A percentile compares a stretch with the other conserved stretches of the same genome.
These are phyloP conservation scores for Xylariaceae sp. DNA, from an alignment of 2,329 filamentous ascomycete genomes.

Conservation along the genomic window DNA sequence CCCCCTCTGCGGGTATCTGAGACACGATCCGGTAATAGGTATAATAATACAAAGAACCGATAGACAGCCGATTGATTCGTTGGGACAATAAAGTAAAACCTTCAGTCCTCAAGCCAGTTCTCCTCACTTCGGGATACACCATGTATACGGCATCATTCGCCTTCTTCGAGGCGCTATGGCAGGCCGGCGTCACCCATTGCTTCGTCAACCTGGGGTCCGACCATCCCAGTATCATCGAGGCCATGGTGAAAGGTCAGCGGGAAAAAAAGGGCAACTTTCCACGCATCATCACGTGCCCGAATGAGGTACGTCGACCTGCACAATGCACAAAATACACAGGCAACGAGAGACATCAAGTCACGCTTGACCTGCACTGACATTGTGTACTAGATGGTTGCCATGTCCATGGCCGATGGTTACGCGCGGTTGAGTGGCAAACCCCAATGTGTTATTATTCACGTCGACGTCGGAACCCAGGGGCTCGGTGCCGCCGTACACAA, in stretches of 20 bases:
- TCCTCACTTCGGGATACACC: conserved; percentile 8
- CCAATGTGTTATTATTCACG: conserved; percentile 73
- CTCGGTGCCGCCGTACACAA: conserved; percentile 76
- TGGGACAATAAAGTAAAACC: not conserved
- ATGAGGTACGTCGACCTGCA: conserved; percentile 52
- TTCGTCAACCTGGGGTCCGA: conserved; percentile 66
- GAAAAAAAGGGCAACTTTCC: conserved; percentile 62
- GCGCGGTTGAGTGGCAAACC: conserved; percentile 65
- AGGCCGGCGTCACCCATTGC: conserved; percentile 34
- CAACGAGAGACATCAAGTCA: not conserved
- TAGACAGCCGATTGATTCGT: not conserved
- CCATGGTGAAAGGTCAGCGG: conserved; percentile 69
- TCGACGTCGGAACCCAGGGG: conserved; percentile 76
- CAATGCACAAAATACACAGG: not conserved
- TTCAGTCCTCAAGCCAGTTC: not conserved
- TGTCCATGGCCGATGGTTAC: conserved; percentile 80
- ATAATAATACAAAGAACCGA: too few relatives aligned
- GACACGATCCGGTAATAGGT: too few relatives aligned
- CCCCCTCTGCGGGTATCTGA: too few relatives aligned
- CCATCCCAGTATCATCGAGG: conserved; percentile 73
- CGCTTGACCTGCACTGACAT: not conserved
- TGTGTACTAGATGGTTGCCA: conserved; percentile 63
- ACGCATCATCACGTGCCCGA: conserved; percentile 71
- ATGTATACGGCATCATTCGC: conserved; percentile 62
- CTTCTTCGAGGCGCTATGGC: conserved; percentile 50